Conservation (phyloP, 441 rosid species). For the Syzygium syzygioides region DNA sequence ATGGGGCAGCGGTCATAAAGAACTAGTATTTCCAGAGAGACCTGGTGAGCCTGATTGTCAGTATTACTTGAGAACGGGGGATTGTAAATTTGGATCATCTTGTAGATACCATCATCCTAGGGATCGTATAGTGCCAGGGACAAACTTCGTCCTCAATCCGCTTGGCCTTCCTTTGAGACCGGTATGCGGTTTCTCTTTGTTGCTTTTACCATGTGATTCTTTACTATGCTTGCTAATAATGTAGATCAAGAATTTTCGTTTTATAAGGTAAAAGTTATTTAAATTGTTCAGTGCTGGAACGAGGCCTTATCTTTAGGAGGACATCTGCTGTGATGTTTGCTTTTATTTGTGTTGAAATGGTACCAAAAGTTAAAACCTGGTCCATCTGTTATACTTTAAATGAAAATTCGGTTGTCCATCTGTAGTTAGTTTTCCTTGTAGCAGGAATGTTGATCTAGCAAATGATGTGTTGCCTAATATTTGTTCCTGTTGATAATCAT, state of each 20-base stretch:
- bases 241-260: not conserved
- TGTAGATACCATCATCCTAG: constrained; percentile 88
- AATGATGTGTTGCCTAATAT: not conserved
- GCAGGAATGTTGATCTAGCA: not conserved
- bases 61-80: constrained; percentile 78
- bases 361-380: not conserved
- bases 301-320: not conserved
- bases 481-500: not conserved
- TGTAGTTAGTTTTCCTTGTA: not conserved
- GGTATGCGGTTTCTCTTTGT: constrained; percentile 33
- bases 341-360: not conserved
- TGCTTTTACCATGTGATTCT: not conserved
- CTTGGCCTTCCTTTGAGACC: constrained; percentile 85
- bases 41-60: constrained; percentile 88
- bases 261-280: not conserved
- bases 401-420: not conserved
- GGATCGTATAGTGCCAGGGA: constrained; percentile 48
- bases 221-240: not conserved
- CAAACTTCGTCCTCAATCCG: constrained; percentile 60
- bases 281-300: not conserved
- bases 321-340: not conserved
- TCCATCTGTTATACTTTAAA: not conserved
- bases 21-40: constrained; percentile 79
- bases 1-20: constrained; percentile 43
- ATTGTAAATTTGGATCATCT: constrained; percentile 87